Conservation (phyloP, 352 stramenopile species). For the Thraustotheca clavata region DNA sequence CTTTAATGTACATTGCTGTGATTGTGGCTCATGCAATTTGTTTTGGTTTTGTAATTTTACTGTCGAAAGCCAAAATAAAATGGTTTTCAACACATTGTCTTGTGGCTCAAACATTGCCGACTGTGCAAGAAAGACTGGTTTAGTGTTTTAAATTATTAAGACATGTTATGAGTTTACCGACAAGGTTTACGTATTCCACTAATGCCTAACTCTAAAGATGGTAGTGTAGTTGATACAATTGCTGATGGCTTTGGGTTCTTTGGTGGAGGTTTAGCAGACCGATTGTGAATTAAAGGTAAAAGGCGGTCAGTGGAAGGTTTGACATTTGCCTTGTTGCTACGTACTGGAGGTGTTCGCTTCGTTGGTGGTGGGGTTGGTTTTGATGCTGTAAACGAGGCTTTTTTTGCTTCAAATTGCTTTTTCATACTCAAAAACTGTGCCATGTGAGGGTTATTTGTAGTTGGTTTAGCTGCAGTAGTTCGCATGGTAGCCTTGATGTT, state of each 20-base stretch:
- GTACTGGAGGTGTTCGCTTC: not conserved
- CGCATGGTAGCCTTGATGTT: slow-evolving; percentile 13
- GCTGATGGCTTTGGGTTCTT: no score
- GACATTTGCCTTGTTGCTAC: no score
- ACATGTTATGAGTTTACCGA: no score
- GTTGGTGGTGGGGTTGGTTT: not conserved
- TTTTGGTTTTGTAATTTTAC: not conserved
- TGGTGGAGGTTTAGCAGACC: not conserved
- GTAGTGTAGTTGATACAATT: no score
- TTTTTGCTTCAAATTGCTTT: slow-evolving; percentile 13
- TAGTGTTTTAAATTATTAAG: no score
- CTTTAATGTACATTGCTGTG: not conserved
- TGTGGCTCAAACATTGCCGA: no score
- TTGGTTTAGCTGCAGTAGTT: not conserved
- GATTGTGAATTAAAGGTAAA: slow-evolving; percentile 7
- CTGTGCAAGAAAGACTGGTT: no score
- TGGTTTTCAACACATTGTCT: not conserved
- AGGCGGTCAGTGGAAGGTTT: slow-evolving; percentile 2
- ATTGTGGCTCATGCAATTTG: not conserved
- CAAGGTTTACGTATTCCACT: no score
- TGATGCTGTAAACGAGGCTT: not conserved
- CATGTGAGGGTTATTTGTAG: slow-evolving; percentile 16
- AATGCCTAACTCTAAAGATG: no score
- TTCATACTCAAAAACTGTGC: slow-evolving; percentile 15
- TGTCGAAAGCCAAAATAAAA: not conserved